phyloP scores from a whole-genome alignment of 2,329 filamentous ascomycete species.

The Ophiostoma sp. region DNA sequence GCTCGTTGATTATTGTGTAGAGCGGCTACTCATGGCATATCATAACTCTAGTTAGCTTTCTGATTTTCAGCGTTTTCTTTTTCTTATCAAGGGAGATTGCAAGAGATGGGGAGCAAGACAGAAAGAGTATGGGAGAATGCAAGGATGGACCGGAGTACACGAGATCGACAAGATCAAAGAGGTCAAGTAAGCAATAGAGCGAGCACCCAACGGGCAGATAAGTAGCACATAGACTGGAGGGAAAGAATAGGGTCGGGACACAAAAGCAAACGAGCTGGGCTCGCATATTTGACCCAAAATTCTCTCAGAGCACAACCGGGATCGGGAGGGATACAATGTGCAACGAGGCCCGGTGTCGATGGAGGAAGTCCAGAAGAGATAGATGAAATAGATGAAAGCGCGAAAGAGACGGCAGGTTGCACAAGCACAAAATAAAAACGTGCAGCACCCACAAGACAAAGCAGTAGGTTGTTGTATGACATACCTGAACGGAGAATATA shows the following conservation, averaged over 20 bases:
- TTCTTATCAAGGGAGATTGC: neutral
- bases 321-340: constrained; percentile 21
- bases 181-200: neutral
- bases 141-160: neutral
- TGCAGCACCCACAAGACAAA: constrained; percentile 14
- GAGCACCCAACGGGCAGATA: constrained; percentile 25
- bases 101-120: neutral
- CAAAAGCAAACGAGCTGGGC: neutral
- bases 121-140: neutral
- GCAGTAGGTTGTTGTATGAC: neutral
- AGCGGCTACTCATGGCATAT: neutral
- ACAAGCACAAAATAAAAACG: constrained; percentile 9
- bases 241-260: neutral
- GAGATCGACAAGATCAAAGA: neutral
- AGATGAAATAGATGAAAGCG: neutral
- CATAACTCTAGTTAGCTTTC: constrained; percentile 3
- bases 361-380: neutral
- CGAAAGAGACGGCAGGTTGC: neutral
- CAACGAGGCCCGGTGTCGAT: constrained; percentile 11
- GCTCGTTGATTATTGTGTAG: neutral
- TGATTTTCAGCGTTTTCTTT: neutral
- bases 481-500: neutral
- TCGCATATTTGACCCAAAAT: constrained; percentile 18
- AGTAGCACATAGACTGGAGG: neutral
- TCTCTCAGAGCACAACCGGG: constrained; percentile 20